A percentile compares a stretch with the other conserved stretches of the same genome.
Evolutionary conservation across 2,329 filamentous ascomycete genomes (phyloP).

Genomic region (Botrytis elliptica): DNA sequence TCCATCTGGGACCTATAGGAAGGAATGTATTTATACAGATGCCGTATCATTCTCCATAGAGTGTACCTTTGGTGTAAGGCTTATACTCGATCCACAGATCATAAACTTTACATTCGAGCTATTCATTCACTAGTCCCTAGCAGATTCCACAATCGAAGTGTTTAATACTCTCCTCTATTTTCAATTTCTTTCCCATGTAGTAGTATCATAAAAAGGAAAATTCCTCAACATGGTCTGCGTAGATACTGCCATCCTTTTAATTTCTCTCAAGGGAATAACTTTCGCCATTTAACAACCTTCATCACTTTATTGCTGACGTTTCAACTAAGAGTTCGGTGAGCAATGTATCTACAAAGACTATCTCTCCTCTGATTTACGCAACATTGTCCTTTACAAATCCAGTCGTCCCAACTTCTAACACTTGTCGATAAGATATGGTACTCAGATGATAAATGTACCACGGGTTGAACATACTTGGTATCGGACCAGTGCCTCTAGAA

Average conservation of each 20-base stretch:
- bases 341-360: background rate
- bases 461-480: background rate
- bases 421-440: too few relatives aligned
- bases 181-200: too few relatives aligned
- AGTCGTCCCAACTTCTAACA: background rate
- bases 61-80: background rate
- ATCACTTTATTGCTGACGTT: background rate
- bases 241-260: background rate
- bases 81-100: background rate
- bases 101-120: background rate
- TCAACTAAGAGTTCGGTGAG: background rate
- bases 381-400: background rate
- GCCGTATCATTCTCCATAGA: background rate
- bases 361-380: background rate
- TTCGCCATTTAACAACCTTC: background rate
- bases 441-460: background rate
- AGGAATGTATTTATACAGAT: background rate
- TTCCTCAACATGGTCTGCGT: background rate
- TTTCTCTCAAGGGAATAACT: background rate
- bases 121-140: background rate
- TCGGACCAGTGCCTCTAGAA: background rate
- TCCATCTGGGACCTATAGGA: background rate
- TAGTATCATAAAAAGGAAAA: background rate
- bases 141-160: background rate
- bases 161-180: background rate